These are phyloP conservation scores for Tolypocladium pustulatum DNA, from an alignment of 2,329 filamentous ascomycete species.

Conservation along the genomic window DNA sequence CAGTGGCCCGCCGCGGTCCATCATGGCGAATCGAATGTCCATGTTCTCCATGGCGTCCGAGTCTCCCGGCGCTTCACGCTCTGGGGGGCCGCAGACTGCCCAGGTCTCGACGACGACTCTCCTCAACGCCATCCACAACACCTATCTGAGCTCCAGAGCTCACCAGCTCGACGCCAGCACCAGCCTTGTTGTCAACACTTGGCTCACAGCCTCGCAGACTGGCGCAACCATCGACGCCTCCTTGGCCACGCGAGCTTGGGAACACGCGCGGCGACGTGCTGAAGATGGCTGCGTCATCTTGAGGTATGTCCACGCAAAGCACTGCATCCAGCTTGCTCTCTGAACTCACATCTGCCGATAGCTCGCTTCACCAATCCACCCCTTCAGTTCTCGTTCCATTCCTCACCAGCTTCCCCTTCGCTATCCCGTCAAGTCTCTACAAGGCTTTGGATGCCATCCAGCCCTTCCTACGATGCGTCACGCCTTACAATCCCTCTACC, in stretches of 20 bases:
- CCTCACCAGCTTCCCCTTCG: constrained; percentile 67
- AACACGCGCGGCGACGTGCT: constrained; percentile 86
- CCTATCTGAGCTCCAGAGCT: constrained; percentile 72
- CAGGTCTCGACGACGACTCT: constrained; percentile 90
- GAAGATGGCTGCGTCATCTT: constrained; percentile 92
- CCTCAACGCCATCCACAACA: constrained; percentile 83
- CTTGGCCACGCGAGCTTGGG: constrained; percentile 78
- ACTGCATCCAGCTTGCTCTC: not conserved
- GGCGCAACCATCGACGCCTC: constrained; percentile 68
- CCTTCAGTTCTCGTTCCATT: constrained; percentile 79
- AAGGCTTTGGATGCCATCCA: constrained; percentile 71
- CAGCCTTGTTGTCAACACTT: constrained; percentile 89
- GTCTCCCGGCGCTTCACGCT: constrained; percentile 45
- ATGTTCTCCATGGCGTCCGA: constrained; percentile 60
- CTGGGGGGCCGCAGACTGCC: constrained; percentile 54
- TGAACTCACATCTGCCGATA: constrained; percentile 21
- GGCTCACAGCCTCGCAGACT: constrained; percentile 69
- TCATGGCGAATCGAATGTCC: constrained; percentile 56
- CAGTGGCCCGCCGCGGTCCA: constrained; percentile 12
- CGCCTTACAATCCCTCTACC: constrained; percentile 78
- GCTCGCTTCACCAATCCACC: constrained; percentile 78
- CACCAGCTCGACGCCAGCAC: constrained; percentile 83
- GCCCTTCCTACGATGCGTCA: constrained; percentile 80
- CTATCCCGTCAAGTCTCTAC: constrained; percentile 64
- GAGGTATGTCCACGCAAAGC: constrained; percentile 45